A percentile compares a stretch with the other conserved stretches of the same genome.
Evolutionary conservation across 2,329 filamentous ascomycete genomes (phyloP).

Genomic region (Pyricularia pennisetigena): DNA sequence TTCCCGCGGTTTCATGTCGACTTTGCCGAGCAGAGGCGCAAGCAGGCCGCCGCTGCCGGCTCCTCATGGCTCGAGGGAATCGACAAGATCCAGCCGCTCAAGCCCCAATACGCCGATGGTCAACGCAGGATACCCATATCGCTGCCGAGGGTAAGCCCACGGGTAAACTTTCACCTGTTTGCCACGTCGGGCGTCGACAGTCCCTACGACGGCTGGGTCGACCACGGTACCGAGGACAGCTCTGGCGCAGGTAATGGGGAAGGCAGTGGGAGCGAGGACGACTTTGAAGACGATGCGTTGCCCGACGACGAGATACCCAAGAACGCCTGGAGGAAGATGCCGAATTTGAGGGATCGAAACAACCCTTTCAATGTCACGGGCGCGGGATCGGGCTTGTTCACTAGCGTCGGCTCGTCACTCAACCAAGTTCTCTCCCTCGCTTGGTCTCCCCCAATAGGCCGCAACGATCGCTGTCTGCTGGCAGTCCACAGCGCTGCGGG

Average conservation of each 20-base stretch:
- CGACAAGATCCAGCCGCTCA: constrained; percentile 8
- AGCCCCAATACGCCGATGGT: constrained; percentile 22
- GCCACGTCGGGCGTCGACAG: constrained; percentile 24
- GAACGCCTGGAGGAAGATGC: constrained; percentile 6
- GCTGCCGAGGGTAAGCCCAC: constrained; percentile 25
- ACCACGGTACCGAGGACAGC: constrained; percentile 4
- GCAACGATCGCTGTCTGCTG: constrained; percentile 41
- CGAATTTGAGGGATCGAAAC: constrained; percentile 9
- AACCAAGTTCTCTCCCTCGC: constrained; percentile 43
- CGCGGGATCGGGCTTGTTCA: constrained; percentile 33
- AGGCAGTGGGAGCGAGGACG: constrained; percentile 9
- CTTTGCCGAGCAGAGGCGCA: constrained; percentile 1
- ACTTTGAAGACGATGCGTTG: constrained; percentile 12
- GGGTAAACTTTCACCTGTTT: constrained; percentile 36
- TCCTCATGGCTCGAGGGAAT: background rate
- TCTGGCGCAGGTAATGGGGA: constrained; percentile 8
- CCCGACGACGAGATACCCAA: constrained; percentile 16
- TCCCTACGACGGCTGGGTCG: constrained; percentile 14
- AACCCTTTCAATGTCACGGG: constrained; percentile 23
- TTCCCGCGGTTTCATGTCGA: constrained; percentile 17
- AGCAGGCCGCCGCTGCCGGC: background rate
- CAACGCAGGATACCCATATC: constrained; percentile 23
- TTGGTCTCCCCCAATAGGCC: constrained; percentile 51
- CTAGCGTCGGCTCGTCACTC: constrained; percentile 37
- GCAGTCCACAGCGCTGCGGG: constrained; percentile 40